Evolutionary conservation across 257 asterid genomes (phyloP), one percentile per base, ranked within the genome.

Genomic region (Nicotiana noctiflora): DNA sequence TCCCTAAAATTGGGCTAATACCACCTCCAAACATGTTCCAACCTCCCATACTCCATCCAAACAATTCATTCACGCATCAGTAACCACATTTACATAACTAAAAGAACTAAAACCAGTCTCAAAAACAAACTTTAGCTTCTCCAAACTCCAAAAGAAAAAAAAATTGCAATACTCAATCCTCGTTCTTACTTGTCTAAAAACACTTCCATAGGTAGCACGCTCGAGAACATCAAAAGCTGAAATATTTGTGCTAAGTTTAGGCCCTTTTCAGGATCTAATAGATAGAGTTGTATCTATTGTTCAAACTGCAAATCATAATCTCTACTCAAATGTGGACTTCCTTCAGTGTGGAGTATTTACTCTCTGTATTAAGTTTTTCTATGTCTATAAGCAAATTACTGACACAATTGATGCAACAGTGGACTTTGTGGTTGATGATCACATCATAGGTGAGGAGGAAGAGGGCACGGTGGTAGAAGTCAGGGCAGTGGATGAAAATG

Each of bases 371-470:
- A 6, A 72, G 11, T 27, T 34, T 70, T 70, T 37, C 17, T 46
- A 27, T 51, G 75, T 29, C 53, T 21, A 40, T 40, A 44, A n/a
- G 25, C 8, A 44, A 63, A 75, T 81, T 27, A 76, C 13, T 46
- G 65, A 79, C 72, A 0, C 15, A 27, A 15, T 57, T 80, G 53
- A 80, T 76, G 29, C 57, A 77, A 77, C 81, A 86, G 83, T 95
- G 99, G 99, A 95, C 86, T 93, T 88, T 90, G 97, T 88, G 87
- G 89, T 92, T 79, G 97, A 91, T 81, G 91, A 87, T 86, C 94
- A 89, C 81, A 80, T 89, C 82, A 88, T 92, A 63, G 94, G 91
- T 6, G 97, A 91, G 86, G 90, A 90, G 72, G 92, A 94, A 49
- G 98, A 94, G 79, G 85, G 92, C 84, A 89, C 96, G 23, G 72